phyloP scores from a whole-genome alignment of 2,329 filamentous ascomycete species.

The Cytospora mali region DNA sequence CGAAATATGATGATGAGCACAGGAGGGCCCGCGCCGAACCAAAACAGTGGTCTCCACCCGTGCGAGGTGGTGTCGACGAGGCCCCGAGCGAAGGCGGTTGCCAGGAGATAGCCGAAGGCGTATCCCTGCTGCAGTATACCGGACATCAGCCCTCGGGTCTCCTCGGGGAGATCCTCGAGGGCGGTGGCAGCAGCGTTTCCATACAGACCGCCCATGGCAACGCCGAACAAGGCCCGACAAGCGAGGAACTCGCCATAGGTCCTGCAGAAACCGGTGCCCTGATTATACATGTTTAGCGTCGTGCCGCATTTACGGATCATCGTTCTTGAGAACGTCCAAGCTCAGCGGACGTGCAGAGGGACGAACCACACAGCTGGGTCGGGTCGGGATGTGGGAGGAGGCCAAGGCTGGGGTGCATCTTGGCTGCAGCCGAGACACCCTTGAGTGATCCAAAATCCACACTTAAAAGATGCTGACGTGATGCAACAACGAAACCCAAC shows the following conservation, averaged over 20 bases:
- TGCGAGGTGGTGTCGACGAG: conserved; percentile 77
- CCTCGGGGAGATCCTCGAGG: conserved; percentile 70
- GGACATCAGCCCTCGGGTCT: conserved; percentile 72
- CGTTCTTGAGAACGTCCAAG: not conserved
- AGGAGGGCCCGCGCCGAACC: conserved; percentile 84
- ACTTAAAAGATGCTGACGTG: not conserved
- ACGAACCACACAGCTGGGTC: conserved; percentile 3
- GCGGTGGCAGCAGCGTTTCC: conserved; percentile 80
- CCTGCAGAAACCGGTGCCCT: conserved; percentile 67
- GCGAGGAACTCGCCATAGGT: conserved; percentile 74
- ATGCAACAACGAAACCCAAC: conserved; percentile 29
- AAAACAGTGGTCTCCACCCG: conserved; percentile 83
- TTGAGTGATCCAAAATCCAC: conserved; percentile 7
- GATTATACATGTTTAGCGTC: conserved; percentile 10
- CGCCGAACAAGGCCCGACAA: conserved; percentile 73
- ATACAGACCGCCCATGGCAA: conserved; percentile 82
- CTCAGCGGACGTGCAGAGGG: not conserved
- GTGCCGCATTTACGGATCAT: not conserved
- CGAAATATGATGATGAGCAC: conserved; percentile 80
- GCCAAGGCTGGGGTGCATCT: conserved; percentile 12
- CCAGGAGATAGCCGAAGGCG: conserved; percentile 66
- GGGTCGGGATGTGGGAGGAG: conserved; percentile 7
- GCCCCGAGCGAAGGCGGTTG: conserved; percentile 61
- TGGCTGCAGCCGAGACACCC: conserved; percentile 11
- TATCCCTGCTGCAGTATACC: conserved; percentile 77